Evolutionary conservation across 129 eudicot genomes (phyloP).

Genomic region (Tagetes patula): DNA sequence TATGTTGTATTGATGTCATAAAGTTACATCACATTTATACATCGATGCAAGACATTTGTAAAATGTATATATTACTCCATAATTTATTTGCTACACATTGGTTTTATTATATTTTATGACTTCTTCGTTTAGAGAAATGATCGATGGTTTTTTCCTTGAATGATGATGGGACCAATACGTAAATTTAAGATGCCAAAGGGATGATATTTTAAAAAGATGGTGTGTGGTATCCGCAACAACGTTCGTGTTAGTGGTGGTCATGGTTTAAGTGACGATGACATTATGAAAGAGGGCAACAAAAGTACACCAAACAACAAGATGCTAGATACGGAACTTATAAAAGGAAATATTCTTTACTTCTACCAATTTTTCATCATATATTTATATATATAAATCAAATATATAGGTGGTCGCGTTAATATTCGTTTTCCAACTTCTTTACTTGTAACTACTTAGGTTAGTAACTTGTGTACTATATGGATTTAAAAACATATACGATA

Average conservation of each 20-base stretch:
- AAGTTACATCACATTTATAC: too few relatives aligned
- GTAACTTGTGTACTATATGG: too few relatives aligned
- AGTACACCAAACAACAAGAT: slow-evolving; percentile 28
- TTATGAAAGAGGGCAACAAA: slow-evolving; percentile 19
- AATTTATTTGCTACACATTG: too few relatives aligned
- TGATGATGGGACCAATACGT: slow-evolving; percentile 2
- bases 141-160: background rate
- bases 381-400: background rate
- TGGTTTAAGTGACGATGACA: slow-evolving; percentile 27
- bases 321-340: slow-evolving; percentile 26
- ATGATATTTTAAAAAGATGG: slow-evolving; percentile 14
- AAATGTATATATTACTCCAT: too few relatives aligned
- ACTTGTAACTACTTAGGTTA: too few relatives aligned
- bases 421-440: too few relatives aligned
- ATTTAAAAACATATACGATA: too few relatives aligned
- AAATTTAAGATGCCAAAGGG: slow-evolving; percentile 18
- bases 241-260: slow-evolving; percentile 30
- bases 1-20: too few relatives aligned
- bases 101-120: too few relatives aligned
- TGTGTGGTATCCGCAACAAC: slow-evolving; percentile 15
- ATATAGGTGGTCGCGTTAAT: too few relatives aligned
- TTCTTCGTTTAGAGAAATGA: background rate
- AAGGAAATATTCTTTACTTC: slow-evolving; percentile 3
- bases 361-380: background rate
- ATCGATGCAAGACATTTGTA: too few relatives aligned